A percentile compares a stretch with the other conserved stretches of the same genome.
phyloP scores from a whole-genome alignment of 176 grass and related monocot genomes.

The Cymbopogon citratus region DNA sequence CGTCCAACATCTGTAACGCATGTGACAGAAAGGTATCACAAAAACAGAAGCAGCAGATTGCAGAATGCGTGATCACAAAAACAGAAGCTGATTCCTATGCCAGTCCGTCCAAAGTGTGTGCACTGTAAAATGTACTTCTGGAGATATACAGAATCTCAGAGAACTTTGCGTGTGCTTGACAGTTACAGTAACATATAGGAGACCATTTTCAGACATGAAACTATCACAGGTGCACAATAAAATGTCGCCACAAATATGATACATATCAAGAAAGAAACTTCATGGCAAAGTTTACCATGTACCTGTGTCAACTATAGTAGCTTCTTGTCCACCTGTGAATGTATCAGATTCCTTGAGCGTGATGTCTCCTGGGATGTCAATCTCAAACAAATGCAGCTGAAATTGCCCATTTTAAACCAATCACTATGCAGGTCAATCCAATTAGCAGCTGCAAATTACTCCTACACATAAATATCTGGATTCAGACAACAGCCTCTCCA shows the following conservation, averaged over 20 bases:
- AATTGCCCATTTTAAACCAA: no score
- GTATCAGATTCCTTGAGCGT: conserved; percentile 49
- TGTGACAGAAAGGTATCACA: not conserved
- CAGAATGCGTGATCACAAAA: not conserved
- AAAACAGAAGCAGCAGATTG: not conserved
- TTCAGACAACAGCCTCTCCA: not conserved
- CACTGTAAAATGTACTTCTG: not conserved
- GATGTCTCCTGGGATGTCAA: conserved; percentile 47
- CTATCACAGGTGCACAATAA: not conserved
- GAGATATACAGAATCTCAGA: not conserved
- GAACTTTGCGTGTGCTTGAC: not conserved
- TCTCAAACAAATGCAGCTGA: conserved; percentile 63
- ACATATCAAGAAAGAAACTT: no score
- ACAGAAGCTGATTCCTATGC: not conserved
- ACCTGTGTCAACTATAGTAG: conserved; percentile 60
- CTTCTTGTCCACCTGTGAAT: conserved; percentile 39
- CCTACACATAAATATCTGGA: not conserved
- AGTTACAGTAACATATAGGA: not conserved
- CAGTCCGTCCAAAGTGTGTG: not conserved
- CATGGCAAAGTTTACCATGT: not conserved
- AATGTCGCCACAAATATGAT: not conserved
- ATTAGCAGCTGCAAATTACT: not conserved
- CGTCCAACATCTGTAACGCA: conserved; percentile 47
- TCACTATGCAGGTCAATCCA: not conserved
- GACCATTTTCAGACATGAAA: not conserved